Conservation (phyloP, 225 moss, liverwort and hornwort genomes). For the Physcomitrium patens region DNA sequence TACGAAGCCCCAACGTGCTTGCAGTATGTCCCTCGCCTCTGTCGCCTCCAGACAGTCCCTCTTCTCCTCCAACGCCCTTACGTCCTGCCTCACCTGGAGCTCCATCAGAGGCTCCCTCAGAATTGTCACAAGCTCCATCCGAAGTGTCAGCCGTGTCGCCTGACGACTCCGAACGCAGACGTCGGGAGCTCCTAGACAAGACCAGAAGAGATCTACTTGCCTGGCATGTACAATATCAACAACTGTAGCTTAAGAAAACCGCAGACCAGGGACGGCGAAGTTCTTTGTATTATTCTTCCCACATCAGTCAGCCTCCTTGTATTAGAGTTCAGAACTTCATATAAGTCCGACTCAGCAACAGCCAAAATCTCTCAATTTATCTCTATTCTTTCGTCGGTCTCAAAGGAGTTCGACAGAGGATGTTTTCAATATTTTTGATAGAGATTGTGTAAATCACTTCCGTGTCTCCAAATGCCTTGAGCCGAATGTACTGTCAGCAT, state of each 20-base stretch:
- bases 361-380: constrained; percentile 4
- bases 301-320: constrained; percentile 28
- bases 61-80: constrained; percentile 12
- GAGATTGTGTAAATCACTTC: constrained; percentile 28
- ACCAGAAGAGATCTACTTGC: constrained; percentile 58
- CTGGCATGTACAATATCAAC: constrained; percentile 69
- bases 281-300: constrained; percentile 46
- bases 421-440: constrained; percentile 25
- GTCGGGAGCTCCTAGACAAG: constrained; percentile 56
- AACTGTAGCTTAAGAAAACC: constrained; percentile 37
- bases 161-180: constrained; percentile 41
- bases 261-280: constrained; percentile 27
- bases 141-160: constrained; percentile 11
- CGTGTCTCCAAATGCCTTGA: constrained; percentile 20
- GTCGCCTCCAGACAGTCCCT: too few species aligned
- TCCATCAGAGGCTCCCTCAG: not conserved
- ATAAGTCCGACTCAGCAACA: constrained; percentile 26
- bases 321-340: constrained; percentile 17
- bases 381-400: constrained; percentile 43
- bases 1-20: not conserved
- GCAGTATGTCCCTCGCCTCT: too few species aligned
- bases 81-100: not conserved
- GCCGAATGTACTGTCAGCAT: constrained; percentile 23
- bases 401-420: constrained; percentile 34
- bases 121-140: not conserved